Evolutionary conservation across 768 basidiomycete genomes (phyloP), one percentile per base, ranked within the genome.

Genomic region (Mycena vitilis): DNA sequence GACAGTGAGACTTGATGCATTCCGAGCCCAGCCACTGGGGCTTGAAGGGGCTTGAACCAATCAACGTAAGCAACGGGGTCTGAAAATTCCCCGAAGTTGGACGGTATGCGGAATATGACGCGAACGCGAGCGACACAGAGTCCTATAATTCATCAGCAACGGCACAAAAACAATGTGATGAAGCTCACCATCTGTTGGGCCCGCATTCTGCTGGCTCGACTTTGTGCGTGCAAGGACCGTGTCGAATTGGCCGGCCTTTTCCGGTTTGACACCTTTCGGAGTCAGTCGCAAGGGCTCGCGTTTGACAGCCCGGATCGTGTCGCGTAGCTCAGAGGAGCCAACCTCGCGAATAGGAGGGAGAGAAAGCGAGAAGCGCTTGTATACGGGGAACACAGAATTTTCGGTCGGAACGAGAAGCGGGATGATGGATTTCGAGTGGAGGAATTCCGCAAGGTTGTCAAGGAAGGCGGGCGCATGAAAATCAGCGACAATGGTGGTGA

Each of bases 71-170:
- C 74, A 15, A 79, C 69, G 4, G 71, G 75, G 25, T 75, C 56
- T 3, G 37, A 34, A 49, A 68, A 69, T 1, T n/a, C 13, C 5
- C 52, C 71, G 55, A 64, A 48, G 3, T 65, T 38, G 1, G 63
- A 66, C 13, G 77, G 74, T 16, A 80, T 64, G 4, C 52, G 34
- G 60, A 80, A 78, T 11, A 80, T 74, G 22, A 75, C 62, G 2
- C 70, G 71, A 20, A 80, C 73, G 25, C 75, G 78, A n/a, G 74
- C 73, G 18, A 74, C 66, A 30, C 71, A 78, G 69, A 65, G 76
- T 36, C 58, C 73, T 76, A 37, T 9, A 18, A 34, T 1, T 34
- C 40, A 15, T 6, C 18, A 48, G 25, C 13, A 5, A 52, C 2
- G 15, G 30, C n/a, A 65, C 3, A 18, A 44, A 53, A 22, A 60